Evolutionary conservation across 306 rosid genomes (phyloP).

Genomic region (Pueraria montana): DNA sequence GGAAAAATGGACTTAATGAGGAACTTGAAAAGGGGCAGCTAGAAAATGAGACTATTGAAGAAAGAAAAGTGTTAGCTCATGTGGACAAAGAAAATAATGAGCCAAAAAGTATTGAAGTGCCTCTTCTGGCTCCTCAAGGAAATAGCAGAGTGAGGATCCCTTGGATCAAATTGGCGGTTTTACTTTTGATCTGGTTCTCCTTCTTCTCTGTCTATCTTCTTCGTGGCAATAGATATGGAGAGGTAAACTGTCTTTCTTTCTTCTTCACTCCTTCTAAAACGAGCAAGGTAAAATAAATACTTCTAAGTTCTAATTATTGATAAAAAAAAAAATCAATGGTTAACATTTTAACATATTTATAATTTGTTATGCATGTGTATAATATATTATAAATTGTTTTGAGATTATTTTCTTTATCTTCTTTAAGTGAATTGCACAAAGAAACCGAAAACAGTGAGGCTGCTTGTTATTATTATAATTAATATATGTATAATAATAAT

Average conservation of each 20-base stretch:
- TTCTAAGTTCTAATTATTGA: too few species aligned
- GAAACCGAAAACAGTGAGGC: too few species aligned
- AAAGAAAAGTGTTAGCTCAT: conserved; percentile 34
- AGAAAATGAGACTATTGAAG: conserved; percentile 38
- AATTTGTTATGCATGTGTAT: too few species aligned
- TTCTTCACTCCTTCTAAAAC: not conserved
- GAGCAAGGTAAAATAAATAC: too few species aligned
- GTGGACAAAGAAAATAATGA: conserved; percentile 44
- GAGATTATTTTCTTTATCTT: not conserved
- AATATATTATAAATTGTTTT: not conserved
- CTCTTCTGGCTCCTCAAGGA: conserved; percentile 54
- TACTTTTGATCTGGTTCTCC: conserved; percentile 81
- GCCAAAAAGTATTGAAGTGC: conserved; percentile 48
- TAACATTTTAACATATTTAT: not conserved
- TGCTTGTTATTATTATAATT: too few species aligned
- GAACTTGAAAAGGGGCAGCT: conserved; percentile 53
- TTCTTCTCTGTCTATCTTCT: conserved; percentile 79
- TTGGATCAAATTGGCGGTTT: conserved; percentile 70
- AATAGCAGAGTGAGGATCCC: conserved; percentile 57
- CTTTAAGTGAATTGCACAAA: not conserved
- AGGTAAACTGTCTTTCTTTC: conserved; percentile 55
- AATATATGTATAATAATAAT: too few species aligned
- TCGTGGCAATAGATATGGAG: conserved; percentile 79
- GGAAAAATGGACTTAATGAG: conserved; percentile 46
- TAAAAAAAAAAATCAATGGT: not conserved